Conservation (phyloP, 441 rosid species). For the Raphanus hybrid region DNA sequence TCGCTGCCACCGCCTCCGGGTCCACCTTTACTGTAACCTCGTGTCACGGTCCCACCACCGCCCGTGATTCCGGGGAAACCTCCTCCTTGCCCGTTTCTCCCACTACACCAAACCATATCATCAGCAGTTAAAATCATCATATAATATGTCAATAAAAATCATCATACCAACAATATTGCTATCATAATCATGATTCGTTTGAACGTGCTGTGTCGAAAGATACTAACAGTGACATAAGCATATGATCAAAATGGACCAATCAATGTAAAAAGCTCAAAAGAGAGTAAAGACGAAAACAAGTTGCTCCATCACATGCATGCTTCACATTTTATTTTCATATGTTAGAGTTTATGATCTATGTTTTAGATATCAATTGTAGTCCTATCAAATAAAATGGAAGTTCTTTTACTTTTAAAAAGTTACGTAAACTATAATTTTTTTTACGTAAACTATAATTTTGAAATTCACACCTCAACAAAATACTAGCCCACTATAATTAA, state of each 20-base stretch:
- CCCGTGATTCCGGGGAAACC: slow-evolving; percentile 48
- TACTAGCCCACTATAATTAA: background rate
- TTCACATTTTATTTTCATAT: slow-evolving; percentile 21
- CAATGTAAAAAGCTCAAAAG: slow-evolving; percentile 20
- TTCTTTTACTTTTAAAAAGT: background rate
- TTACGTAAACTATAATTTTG: background rate
- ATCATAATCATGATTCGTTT: background rate
- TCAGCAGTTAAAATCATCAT: slow-evolving; percentile 28
- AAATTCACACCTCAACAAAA: slow-evolving; percentile 3
- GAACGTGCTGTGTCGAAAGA: slow-evolving; percentile 22
- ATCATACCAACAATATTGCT: background rate
- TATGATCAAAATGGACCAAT: slow-evolving; percentile 37
- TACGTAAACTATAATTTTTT: background rate
- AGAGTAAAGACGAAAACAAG: slow-evolving; percentile 35
- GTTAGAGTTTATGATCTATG: slow-evolving; percentile 18
- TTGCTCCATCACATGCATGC: slow-evolving; percentile 26
- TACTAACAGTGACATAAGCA: slow-evolving; percentile 29
- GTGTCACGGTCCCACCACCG: slow-evolving; percentile 49
- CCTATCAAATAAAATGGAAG: background rate
- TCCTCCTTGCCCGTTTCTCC: slow-evolving; percentile 38
- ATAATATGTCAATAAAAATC: background rate
- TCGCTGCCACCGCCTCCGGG: slow-evolving; percentile 28
- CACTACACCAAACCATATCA: slow-evolving; percentile 36
- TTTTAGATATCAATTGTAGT: background rate
- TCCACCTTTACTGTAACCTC: slow-evolving; percentile 42